Base-by-base conservation (phyloP, 2,329 filamentous ascomycete genomes). In the Colletotrichum spinosum region DNA sequence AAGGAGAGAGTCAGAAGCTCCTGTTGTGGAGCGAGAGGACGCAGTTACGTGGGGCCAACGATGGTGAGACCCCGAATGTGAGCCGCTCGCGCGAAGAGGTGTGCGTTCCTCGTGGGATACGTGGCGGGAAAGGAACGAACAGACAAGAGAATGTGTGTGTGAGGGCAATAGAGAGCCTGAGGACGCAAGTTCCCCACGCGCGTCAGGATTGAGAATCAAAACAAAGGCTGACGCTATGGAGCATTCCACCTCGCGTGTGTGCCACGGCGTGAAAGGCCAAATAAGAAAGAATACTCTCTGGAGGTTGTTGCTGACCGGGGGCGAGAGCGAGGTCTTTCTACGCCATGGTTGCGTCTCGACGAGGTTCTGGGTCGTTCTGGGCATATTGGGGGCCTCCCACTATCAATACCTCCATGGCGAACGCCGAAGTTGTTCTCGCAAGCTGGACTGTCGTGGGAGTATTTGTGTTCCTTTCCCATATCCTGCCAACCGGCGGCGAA, bases 81-180 rank as follows among this genome's bases (percentile, higher is more conserved):
- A 41, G 52, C 48, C 46, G 58, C 42, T 55, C 58, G 62, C 52
- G 62, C 46, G 41, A 65, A 25, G 41, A 56, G 25, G 42, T 65
- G 37, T 62, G 58, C 62, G 62, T 65, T 65, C 62, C 52, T 62
- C 52, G 52, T 62, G 62, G 52, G 17, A 50, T 46, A n/a, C 41
- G 58, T 65, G 62, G 58, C 52, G 44, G 56, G 34, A 33, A 35
- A 50, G 38, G 53, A 25, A 51, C 17, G 33, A 35, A 13, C n/a
- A 51, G 13, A 33, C 33, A 39, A 55, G n/a, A 55, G 44, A 65
- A 11, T 35, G 48, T 39, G 33, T 6, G 53, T 9, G 12, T 13
- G 41, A 15, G 38, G 4, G 25, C 25, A 25, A 5, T 25, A 25
- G 25, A 37, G 33, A 46, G 15, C 15, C 37, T 37, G 17, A 4